Base-by-base conservation (phyloP, 805 yeast genomes). In the Cyberlindnera lachancei region DNA sequence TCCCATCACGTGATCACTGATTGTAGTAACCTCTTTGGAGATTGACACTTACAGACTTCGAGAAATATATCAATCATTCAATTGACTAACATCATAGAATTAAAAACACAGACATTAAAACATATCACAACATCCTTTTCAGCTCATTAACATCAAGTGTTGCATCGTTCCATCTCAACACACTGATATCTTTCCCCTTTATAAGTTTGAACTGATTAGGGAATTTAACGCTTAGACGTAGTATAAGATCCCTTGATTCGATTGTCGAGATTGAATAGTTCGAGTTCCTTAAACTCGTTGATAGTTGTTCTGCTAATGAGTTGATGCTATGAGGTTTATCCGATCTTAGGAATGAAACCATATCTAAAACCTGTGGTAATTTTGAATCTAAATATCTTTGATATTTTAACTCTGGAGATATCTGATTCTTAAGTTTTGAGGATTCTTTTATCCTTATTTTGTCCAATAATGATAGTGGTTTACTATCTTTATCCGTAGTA, bases 361-460 rank as follows among this genome's bases (percentile, higher is more conserved):
- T 44, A 15, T 57, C 59, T 25, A 60, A 42, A 3, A 60, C 50
- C 13, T 52, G 46, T 1, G 48, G 43, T 1, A 52, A 25, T 36
- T 60, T 61, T 18, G 55, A 51, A 14, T 38, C 43, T 9, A 61
- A 35, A 28, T 47, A 51, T 5, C 31, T 14, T 1, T 42, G 29
- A 31, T 53, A 45, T 25, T 46, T 48, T 11, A 37, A 37, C 18
- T 55, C 52, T 3, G 59, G 58, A 4, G 48, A 23, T 0, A 40
- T 15, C 6, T 31, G 24, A 13, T 38, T 37, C 2, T 33, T 35
- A 6, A 39, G 28, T 13, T 33, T 47, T 12, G 36, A 42, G 15
- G 45, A 42, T 34, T 68, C 70, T 41, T 59, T 64, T 26, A 45
- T 35, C 32, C 51, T 54, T 29, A 66, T 63, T 27, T 72, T 48